Evolutionary conservation across 257 asterid species (phyloP), one percentile per base, ranked within the genome.

Genomic region (Primulina eburnea): DNA sequence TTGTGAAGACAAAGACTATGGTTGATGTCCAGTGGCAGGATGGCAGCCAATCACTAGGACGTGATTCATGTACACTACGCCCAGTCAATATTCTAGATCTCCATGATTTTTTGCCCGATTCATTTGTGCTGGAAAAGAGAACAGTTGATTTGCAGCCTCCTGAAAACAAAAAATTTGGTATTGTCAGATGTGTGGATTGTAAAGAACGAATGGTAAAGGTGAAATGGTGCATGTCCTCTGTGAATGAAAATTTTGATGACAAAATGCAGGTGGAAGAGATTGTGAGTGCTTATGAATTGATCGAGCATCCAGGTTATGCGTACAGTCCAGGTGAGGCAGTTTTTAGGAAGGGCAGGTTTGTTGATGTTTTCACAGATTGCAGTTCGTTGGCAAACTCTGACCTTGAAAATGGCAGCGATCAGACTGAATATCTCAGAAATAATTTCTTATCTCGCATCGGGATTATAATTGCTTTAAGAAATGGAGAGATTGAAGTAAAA

Each of bases 1-100:
- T 94, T 64, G 81, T 78, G 6, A 88, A 80, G 88, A 88, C 88
- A 17, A 91, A 78, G 83, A 84, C 88, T 34, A 89, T 77, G 72
- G 83, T 91, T 29, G 92, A 91, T 63, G 92, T 94, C 26, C 85
- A 77, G 32, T 94, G 99, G 99, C 99, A 94, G 79, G 97, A 94
- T 55, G 97, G 97, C 30, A 85, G 89, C 74, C 71, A 61, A 71
- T 86, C 96, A 7, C 2, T 61, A 20, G 93, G 87, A 21, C 73
- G 88, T 63, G 92, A 86, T 77, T 85, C 97, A 2, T 74, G 75
- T 71, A 81, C 84, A 68, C 78, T 94, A 26, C 77, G 71, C 53
- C 88, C 97, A 0, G 90, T 91, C 8, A 85, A 84, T 66, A 57
- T 89, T 8, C 74, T 88, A 0, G 99, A 91, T 7, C 82, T 89